These are phyloP conservation scores for Verticillium tricorpus DNA, from an alignment of 2,329 filamentous ascomycete species.

Conservation along the genomic window DNA sequence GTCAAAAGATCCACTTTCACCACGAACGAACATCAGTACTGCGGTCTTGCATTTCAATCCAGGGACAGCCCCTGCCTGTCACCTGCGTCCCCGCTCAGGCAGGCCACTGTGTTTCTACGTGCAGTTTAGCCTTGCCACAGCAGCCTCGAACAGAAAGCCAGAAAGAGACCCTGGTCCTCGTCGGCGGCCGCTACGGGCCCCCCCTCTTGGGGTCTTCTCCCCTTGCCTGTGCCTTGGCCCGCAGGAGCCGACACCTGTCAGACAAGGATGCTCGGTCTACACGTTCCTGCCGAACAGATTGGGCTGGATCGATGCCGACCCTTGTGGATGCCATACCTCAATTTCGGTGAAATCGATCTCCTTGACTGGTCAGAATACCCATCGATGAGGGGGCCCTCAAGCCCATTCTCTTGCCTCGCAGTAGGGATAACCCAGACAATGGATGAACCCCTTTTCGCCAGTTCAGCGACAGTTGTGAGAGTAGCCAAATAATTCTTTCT, in stretches of 20 bases:
- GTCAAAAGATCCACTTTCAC: background rate
- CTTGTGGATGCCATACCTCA: background rate
- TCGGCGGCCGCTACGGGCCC: slow-evolving; percentile 36
- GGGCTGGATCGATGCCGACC: background rate
- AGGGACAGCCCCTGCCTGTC: background rate
- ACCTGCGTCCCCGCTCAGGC: background rate
- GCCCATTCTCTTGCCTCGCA: background rate
- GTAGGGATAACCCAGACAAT: background rate
- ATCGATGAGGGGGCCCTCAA: background rate
- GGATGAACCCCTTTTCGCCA: background rate
- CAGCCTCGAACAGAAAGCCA: background rate
- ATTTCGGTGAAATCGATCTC: background rate
- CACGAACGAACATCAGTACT: background rate
- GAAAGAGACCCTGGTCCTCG: slow-evolving; percentile 4
- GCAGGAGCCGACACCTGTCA: slow-evolving; percentile 30
- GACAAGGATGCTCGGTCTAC: background rate
- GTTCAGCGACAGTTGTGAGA: background rate
- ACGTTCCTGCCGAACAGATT: background rate
- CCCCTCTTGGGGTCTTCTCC: background rate
- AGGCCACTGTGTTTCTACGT: background rate
- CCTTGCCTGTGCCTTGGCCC: slow-evolving; percentile 28
- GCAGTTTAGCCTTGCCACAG: background rate
- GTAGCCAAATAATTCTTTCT: background rate
- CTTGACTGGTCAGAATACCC: background rate
- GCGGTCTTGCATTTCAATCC: slow-evolving; percentile 4